Conservation (phyloP, 768 basidiomycete genomes). For the Auricularia auricula-judae region DNA sequence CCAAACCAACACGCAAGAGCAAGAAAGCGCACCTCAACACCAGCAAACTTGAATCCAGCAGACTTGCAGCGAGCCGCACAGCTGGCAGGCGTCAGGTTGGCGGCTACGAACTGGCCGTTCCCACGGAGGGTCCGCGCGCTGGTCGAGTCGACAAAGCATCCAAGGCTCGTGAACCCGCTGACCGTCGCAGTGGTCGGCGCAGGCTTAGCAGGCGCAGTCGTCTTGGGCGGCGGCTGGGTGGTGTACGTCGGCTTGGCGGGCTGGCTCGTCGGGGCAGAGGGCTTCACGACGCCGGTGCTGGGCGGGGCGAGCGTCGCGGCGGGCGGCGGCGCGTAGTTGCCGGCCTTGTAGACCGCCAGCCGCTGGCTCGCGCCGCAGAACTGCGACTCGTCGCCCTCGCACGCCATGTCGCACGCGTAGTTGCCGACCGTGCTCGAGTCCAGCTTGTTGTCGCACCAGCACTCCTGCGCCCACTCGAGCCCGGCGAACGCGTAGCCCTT, state of each 20-base stretch:
- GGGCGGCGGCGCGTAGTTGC: conserved; percentile 44
- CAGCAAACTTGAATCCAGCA: conserved; percentile 52
- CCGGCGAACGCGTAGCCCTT: conserved; percentile 21
- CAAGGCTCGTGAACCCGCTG: conserved; percentile 10
- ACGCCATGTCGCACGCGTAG: conserved; percentile 18
- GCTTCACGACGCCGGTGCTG: conserved; percentile 4
- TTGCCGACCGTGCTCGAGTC: conserved; percentile 7
- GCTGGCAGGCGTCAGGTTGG: conserved; percentile 1
- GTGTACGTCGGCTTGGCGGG: conserved; percentile 44
- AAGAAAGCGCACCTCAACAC: conserved; percentile 33
- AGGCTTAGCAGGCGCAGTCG: not conserved
- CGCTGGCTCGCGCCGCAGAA: conserved; percentile 20
- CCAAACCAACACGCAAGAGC: not conserved
- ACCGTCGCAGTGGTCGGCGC: not conserved
- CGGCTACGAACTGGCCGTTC: not conserved
- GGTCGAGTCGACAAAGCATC: conserved; percentile 33
- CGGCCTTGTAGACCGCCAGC: conserved; percentile 15
- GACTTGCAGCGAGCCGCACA: conserved; percentile 1
- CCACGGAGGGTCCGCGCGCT: not conserved
- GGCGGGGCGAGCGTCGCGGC: conserved; percentile 15
- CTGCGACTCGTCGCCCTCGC: conserved; percentile 19
- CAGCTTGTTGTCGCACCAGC: conserved; percentile 20
- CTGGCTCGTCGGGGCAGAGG: conserved; percentile 32
- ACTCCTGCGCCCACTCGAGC: conserved; percentile 16
- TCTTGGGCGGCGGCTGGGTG: conserved; percentile 25